Conservation (phyloP, 257 asterid genomes). For the Linderniella brevidens region DNA sequence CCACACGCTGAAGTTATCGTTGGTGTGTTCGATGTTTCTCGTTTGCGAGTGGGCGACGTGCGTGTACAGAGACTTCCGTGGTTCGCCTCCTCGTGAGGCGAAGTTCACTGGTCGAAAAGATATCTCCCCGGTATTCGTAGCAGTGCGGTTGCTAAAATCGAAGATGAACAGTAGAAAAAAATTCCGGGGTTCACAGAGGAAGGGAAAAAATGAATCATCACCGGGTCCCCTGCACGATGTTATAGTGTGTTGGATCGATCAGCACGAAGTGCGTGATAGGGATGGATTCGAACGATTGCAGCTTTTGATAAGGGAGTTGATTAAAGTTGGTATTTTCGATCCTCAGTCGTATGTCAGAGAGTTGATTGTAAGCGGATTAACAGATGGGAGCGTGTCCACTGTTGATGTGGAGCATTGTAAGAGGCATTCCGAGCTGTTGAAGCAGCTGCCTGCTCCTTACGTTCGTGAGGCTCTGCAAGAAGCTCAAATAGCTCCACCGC, state of each 20-base stretch:
- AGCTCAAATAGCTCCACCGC: slow-evolving; percentile 40
- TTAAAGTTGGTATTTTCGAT: slow-evolving; percentile 61
- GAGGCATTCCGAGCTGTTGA: slow-evolving; percentile 79
- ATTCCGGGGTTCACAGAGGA: slow-evolving; percentile 16
- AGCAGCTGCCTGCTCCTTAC: slow-evolving; percentile 67
- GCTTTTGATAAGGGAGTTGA: slow-evolving; percentile 59
- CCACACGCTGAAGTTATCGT: slow-evolving; percentile 36
- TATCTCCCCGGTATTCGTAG: slow-evolving; percentile 63
- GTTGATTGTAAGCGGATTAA: slow-evolving; percentile 77
- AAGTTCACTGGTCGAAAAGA: slow-evolving; percentile 85
- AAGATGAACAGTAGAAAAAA: slow-evolving; percentile 41
- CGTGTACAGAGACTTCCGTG: slow-evolving; percentile 75
- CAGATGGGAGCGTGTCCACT: slow-evolving; percentile 52
- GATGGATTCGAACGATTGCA: slow-evolving; percentile 77
- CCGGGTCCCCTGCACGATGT: slow-evolving; percentile 72
- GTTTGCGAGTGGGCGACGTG: slow-evolving; percentile 98
- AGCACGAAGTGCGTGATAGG: slow-evolving; percentile 70
- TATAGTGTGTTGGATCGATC: slow-evolving; percentile 95
- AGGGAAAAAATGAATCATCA: slow-evolving; percentile 20
- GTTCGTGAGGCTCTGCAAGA: slow-evolving; percentile 50
- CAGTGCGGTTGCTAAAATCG: slow-evolving; percentile 66
- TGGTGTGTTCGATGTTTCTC: slow-evolving; percentile 66
- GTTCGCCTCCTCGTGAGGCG: slow-evolving; percentile 42
- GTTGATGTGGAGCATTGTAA: slow-evolving; percentile 45
- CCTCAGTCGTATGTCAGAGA: slow-evolving; percentile 91